Conservation (phyloP, 331 rosid species). For the Quercus tomentella region DNA sequence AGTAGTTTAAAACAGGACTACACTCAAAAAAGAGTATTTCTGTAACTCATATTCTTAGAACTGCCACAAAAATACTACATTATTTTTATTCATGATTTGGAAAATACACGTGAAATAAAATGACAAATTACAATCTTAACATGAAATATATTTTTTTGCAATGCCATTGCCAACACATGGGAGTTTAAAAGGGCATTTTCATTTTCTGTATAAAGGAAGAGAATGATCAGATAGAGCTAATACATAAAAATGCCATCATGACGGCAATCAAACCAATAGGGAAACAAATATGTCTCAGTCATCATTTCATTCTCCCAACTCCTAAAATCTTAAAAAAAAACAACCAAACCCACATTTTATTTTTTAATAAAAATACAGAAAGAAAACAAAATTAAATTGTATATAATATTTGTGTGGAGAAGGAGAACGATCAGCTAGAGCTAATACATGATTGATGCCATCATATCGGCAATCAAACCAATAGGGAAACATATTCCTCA, state of each 20-base stretch:
- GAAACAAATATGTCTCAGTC: conserved; percentile 2
- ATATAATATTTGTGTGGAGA: too few species aligned
- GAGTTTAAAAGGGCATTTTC: too few species aligned
- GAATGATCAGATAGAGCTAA: conserved; percentile 37
- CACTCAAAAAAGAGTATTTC: too few species aligned
- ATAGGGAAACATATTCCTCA: conserved; percentile 16
- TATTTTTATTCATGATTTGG: too few species aligned
- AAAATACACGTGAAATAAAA: too few species aligned
- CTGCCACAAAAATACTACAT: too few species aligned
- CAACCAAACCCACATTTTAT: too few species aligned
- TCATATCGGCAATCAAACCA: conserved; percentile 29
- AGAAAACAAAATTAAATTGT: neutral
- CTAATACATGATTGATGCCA: conserved; percentile 26
- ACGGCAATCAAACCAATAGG: conserved; percentile 39
- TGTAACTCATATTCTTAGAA: too few species aligned
- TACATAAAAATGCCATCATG: conserved; percentile 27
- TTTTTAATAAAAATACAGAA: neutral
- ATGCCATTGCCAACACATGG: too few species aligned
- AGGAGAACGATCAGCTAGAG: conserved; percentile 35
- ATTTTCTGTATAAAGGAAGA: neutral
- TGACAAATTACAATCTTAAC: too few species aligned
- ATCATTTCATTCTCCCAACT: neutral
- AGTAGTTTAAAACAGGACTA: too few species aligned
- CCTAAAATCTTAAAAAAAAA: neutral
- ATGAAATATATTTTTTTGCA: too few species aligned